Percentiles rank a stretch among this genome's conserved stretches.
phyloP scores from a whole-genome alignment of 345 rosid species.

The Turritis glabra region DNA sequence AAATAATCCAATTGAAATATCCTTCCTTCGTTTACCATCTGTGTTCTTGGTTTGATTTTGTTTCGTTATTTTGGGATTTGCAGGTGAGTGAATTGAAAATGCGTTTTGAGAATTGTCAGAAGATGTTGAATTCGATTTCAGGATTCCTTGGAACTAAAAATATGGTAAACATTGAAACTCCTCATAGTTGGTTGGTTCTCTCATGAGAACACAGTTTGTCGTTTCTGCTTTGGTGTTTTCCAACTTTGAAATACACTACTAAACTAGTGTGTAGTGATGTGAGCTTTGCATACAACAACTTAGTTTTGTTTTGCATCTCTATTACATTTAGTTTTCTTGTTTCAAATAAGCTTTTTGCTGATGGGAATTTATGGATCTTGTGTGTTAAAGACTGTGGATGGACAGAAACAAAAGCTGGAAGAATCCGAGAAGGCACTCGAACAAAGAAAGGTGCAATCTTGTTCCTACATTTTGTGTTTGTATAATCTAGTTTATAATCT shows the following conservation, averaged over 20 bases:
- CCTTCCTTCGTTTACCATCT: neutral
- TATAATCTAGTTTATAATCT: neutral
- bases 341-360: neutral
- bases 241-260: neutral
- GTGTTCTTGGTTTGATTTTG: neutral
- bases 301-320: neutral
- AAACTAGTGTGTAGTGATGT: constrained; percentile 4
- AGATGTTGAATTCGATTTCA: constrained; percentile 53
- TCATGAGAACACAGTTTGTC: neutral
- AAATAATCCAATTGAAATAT: constrained; percentile 7
- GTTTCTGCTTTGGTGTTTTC: neutral
- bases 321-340: no score
- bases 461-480: neutral
- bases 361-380: neutral
- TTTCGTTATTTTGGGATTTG: neutral
- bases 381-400: constrained; percentile 62
- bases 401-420: constrained; percentile 62
- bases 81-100: constrained; percentile 56
- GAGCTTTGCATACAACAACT: neutral
- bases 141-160: constrained; percentile 49
- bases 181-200: neutral
- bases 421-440: constrained; percentile 59
- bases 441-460: constrained; percentile 52
- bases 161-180: constrained; percentile 54
- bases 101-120: constrained; percentile 81